phyloP scores from a whole-genome alignment of 331 rosid genomes.

The Rhamnella rubrinervis region DNA sequence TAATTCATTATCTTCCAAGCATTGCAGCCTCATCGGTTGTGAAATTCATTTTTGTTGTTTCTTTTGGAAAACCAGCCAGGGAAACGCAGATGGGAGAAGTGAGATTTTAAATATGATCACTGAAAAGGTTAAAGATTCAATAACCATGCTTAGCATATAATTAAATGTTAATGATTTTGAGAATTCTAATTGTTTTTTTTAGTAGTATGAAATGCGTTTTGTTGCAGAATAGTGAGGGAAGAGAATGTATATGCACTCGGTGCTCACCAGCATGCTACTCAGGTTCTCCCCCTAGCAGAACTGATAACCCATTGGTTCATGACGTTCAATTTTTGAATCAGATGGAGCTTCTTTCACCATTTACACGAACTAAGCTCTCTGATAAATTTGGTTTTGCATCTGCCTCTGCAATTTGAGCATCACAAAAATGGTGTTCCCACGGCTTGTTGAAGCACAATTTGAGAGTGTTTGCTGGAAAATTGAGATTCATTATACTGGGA shows the following conservation, averaged over 20 bases:
- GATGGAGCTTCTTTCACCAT: conserved; percentile 51
- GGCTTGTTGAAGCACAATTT: conserved; percentile 9
- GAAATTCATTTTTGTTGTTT: background rate
- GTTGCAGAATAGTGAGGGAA: conserved; percentile 42
- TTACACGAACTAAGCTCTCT: conserved; percentile 45
- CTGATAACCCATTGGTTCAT: conserved; percentile 57
- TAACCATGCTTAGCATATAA: no score
- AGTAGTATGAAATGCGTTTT: background rate
- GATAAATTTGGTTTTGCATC: conserved; percentile 47
- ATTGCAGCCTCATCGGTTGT: background rate
- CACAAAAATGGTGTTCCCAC: background rate
- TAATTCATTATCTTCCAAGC: background rate
- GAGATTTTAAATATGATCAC: conserved; percentile 47
- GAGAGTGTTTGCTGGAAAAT: background rate
- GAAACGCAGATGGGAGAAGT: conserved; percentile 30
- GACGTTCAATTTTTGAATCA: conserved; percentile 63
- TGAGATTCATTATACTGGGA: background rate
- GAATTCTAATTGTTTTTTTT: background rate
- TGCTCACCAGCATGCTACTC: conserved; percentile 53
- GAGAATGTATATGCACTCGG: conserved; percentile 40
- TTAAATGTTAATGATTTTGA: background rate
- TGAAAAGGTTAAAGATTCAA: conserved; percentile 39
- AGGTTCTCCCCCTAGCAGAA: conserved; percentile 67
- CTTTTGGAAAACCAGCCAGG: conserved; percentile 34
- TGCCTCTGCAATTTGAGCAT: conserved; percentile 39